Conservation (phyloP, 2,329 filamentous ascomycete species). For the Didymella lethalis region DNA sequence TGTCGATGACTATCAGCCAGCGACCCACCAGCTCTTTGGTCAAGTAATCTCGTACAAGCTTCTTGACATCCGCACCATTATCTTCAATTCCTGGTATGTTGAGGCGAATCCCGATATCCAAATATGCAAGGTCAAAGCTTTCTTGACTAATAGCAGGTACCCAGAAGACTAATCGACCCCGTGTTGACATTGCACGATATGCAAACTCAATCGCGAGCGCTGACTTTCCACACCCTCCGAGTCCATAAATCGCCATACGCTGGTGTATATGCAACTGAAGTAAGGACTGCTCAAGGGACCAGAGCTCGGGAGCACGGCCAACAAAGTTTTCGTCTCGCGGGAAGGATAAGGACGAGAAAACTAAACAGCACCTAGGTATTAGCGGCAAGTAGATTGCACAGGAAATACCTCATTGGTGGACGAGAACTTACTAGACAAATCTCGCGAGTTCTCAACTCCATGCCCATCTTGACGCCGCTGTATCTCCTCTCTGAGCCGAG, state of each 20-base stretch:
- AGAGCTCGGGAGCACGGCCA: constrained; percentile 25
- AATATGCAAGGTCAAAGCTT: constrained; percentile 36
- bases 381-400: neutral
- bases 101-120: constrained; percentile 22
- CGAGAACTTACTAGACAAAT: neutral
- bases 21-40: constrained; percentile 30
- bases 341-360: constrained; percentile 22
- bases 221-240: constrained; percentile 32
- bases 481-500: neutral
- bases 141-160: constrained; percentile 26
- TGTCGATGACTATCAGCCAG: constrained; percentile 59
- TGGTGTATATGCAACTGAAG: constrained; percentile 16
- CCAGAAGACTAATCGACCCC: constrained; percentile 31
- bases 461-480: neutral
- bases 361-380: constrained; percentile 15
- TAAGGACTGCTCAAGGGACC: constrained; percentile 14
- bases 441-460: neutral
- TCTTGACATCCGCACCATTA: constrained; percentile 48
- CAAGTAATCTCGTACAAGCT: constrained; percentile 48
- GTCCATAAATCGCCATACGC: constrained; percentile 26
- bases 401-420: neutral
- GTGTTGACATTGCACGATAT: constrained; percentile 47
- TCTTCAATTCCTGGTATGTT: constrained; percentile 30
- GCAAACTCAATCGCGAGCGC: constrained; percentile 45
- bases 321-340: constrained; percentile 25